Evolutionary conservation across 257 asterid species (phyloP), one percentile per base, ranked within the genome.

Genomic region (Handroanthus guayacan): DNA sequence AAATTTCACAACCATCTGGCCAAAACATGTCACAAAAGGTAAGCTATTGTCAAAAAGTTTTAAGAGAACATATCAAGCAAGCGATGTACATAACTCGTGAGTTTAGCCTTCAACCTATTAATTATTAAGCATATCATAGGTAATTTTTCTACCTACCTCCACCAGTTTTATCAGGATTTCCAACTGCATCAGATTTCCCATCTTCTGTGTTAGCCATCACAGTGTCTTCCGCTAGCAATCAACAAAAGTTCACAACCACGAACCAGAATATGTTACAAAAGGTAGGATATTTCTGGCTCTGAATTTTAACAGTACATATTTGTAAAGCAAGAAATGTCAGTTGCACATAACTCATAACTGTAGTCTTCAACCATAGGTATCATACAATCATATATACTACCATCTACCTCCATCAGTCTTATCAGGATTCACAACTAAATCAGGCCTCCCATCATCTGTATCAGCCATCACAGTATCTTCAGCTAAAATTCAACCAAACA

Each of bases 361-460:
- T 7, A 37, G 43, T 37, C 31, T 6, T 39, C 6, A 37, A 63
- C 50, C 44, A 43, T 5, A 64, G 50, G 20, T 44, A 18, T n/a
- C 50, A 65, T 2, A 61, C 56, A 62, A 60, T 13, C 71, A 73
- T 37, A 71, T 54, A 8, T 34, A 41, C 16, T 16, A 16, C 20
- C 3, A 73, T 75, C 60, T 54, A 85, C 80, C 85, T 84, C 76
- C 79, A 20, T 84, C 84, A 10, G 45, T 54, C 57, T 51, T 75
- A 48, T 58, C 81, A 17, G 71, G 56, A 51, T 78, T 83, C 18
- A 56, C 86, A 62, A 73, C 81, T 63, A 74, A 82, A 17, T 54
- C 83, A 34, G 75, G 64, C 73, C 78, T 82, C 18, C 18, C 55
- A 48, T 78, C 89, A 77, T 73, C 89, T n/a, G 76, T 39, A 8